Evolutionary conservation across 2,329 filamentous ascomycete species (phyloP).

Genomic region (Cladophialophora carrionii): DNA sequence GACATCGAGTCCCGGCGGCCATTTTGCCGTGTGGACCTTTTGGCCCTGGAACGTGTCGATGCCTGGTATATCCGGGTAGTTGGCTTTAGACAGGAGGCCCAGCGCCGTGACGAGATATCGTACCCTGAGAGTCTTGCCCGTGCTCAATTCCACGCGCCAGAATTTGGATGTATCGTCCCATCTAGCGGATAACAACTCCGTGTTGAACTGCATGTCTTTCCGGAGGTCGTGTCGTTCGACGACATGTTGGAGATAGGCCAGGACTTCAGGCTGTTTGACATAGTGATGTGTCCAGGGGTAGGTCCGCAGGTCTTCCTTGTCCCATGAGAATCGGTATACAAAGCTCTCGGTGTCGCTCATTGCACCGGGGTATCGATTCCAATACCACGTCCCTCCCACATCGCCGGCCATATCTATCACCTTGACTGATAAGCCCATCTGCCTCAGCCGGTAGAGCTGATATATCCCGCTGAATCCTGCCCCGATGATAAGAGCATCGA

Average conservation of each 20-base stretch:
- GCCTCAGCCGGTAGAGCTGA: slow-evolving; percentile 56
- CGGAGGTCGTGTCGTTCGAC: slow-evolving; percentile 51
- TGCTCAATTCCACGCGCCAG: slow-evolving; percentile 52
- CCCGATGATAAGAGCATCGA: slow-evolving; percentile 42
- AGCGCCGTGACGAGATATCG: slow-evolving; percentile 48
- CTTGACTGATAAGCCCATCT: slow-evolving; percentile 53
- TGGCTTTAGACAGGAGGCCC: slow-evolving; percentile 46
- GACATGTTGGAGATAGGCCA: slow-evolving; percentile 54
- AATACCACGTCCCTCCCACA: slow-evolving; percentile 46
- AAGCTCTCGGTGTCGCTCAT: slow-evolving; percentile 34
- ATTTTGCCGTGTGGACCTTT: slow-evolving; percentile 48
- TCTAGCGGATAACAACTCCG: slow-evolving; percentile 47
- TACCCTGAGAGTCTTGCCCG: slow-evolving; percentile 43
- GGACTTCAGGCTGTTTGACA: slow-evolving; percentile 45
- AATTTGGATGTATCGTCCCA: slow-evolving; percentile 44
- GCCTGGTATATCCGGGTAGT: slow-evolving; percentile 46
- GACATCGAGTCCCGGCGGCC: slow-evolving; percentile 41
- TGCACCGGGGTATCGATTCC: slow-evolving; percentile 49
- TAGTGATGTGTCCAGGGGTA: slow-evolving; percentile 34
- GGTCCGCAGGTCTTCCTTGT: slow-evolving; percentile 35
- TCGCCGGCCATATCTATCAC: slow-evolving; percentile 59
- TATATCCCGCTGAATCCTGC: slow-evolving; percentile 52
- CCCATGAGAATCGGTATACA: slow-evolving; percentile 48
- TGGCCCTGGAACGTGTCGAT: slow-evolving; percentile 47
- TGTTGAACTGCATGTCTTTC: slow-evolving; percentile 52